Evolutionary conservation across 176 grass and related monocot species (phyloP).

Genomic region (Triticum aestivum): DNA sequence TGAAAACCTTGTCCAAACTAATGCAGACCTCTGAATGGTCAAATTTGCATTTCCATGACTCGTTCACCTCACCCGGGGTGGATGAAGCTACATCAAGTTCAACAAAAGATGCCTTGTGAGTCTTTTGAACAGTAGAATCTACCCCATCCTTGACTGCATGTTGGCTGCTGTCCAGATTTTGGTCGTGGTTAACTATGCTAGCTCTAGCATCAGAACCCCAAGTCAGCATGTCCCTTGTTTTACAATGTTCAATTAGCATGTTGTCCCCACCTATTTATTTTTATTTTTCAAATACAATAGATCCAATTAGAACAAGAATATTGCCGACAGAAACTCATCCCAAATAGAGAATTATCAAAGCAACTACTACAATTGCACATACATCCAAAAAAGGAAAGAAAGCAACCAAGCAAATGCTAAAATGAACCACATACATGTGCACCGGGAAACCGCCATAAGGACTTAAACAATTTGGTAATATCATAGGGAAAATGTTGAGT

Average conservation of each 20-base stretch:
- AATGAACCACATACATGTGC: neutral
- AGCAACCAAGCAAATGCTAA: neutral
- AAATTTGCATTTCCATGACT: conserved; percentile 48
- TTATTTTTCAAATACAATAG: neutral
- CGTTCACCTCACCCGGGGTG: conserved; percentile 56
- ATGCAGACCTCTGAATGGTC: conserved; percentile 40
- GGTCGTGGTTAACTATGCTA: neutral
- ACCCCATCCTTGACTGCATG: conserved; percentile 13
- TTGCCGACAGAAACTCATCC: neutral
- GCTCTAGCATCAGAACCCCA: conserved; percentile 15
- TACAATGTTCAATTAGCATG: conserved; percentile 15
- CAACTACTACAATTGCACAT: no score
- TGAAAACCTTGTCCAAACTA: conserved; percentile 52
- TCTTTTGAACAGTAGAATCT: conserved; percentile 4
- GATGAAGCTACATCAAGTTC: conserved; percentile 68
- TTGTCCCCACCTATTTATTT: conserved; percentile 3
- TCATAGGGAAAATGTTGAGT: neutral
- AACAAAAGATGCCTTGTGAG: conserved; percentile 29
- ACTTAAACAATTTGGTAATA: neutral
- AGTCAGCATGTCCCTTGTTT: conserved; percentile 18
- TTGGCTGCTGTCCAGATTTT: neutral
- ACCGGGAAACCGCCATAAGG: neutral
- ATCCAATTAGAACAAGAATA: conserved; percentile 13
- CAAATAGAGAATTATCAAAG: neutral
- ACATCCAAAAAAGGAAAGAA: neutral